Evolutionary conservation across 305 asterid genomes (phyloP).

Genomic region (Andrographis paniculata): DNA sequence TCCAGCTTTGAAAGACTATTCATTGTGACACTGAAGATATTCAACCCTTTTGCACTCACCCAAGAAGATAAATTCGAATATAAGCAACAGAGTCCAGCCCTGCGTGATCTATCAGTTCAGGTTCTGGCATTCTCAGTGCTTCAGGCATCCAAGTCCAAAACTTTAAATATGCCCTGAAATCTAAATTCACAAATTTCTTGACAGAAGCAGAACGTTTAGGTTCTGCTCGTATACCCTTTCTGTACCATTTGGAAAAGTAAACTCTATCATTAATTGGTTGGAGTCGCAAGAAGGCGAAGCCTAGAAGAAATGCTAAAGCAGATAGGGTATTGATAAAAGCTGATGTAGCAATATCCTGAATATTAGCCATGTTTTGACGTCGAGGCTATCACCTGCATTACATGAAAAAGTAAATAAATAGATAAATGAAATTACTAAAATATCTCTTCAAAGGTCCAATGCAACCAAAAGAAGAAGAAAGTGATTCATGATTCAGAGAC

Average conservation of each 20-base stretch:
- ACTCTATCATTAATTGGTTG: constrained; percentile 69
- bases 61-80: constrained; percentile 71
- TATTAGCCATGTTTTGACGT: constrained; percentile 45
- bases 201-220: constrained; percentile 39
- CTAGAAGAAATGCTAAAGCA: constrained; percentile 62
- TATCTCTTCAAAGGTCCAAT: no score
- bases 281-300: constrained; percentile 65
- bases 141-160: constrained; percentile 86
- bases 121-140: constrained; percentile 74
- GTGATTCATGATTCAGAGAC: no score
- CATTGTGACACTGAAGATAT: not conserved
- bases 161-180: constrained; percentile 37
- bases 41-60: constrained; percentile 38
- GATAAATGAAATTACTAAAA: no score
- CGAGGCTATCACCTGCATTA: constrained; percentile 28
- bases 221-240: constrained; percentile 55
- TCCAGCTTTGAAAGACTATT: not conserved
- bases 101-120: constrained; percentile 71
- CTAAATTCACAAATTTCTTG: constrained; percentile 43
- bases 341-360: constrained; percentile 50
- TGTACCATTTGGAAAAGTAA: constrained; percentile 81
- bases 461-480: no score
- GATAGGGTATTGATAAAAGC: constrained; percentile 68
- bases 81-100: constrained; percentile 81
- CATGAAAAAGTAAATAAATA: not conserved